Evolutionary conservation across 1,139 yeast genomes (phyloP), one percentile per base, ranked within the genome.

Genomic region (Magnusiomyces fungicola): DNA sequence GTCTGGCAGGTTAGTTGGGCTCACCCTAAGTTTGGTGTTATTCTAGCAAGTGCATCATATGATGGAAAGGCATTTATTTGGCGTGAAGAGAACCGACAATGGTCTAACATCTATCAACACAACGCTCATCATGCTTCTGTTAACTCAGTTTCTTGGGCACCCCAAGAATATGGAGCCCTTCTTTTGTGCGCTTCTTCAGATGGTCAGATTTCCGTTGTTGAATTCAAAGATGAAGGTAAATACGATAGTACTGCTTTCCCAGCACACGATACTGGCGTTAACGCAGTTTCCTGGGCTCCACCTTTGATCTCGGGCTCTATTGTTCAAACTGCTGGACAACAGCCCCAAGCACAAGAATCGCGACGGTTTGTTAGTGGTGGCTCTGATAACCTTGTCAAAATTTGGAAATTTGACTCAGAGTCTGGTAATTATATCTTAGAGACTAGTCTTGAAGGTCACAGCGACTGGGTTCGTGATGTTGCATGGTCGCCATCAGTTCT

Each of bases 1-100:
- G 97, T 94, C 46, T 94, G 99, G 98, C 96, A 92, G 69, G 95
- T 90, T 32, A 80, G 90, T 48, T 92, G 98, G 99, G 97, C 98
- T 2, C 98, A 94, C 66, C 98, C 99, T 40, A 92, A 92, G 67
- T 92, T 92, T 63, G 98, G 98, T 34, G 84, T 89, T 5, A 87
- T 92, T 57, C 74, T 92, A 57, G 98, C 98, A 0, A 84, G 96
- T 27, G 89, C 96, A 58, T 87, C 96, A 1, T 94, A 88, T 63
- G 98, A 92, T 64, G 98, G 98, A 50, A 84, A 83, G 62, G 97
- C 88, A 9, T 71, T 90, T 56, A 81, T 94, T 61, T 92, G 98
- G 98, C 84, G 89, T 64, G 97, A 92, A 67, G 96, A 88, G 61
- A 81, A 83, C 50, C 90, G 86, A 48, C 80, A 76, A 60, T 94